Evolutionary conservation across 2,329 filamentous ascomycete species (phyloP), one percentile per base, ranked within the genome.

Genomic region (Alternaria angustiovoidea): DNA sequence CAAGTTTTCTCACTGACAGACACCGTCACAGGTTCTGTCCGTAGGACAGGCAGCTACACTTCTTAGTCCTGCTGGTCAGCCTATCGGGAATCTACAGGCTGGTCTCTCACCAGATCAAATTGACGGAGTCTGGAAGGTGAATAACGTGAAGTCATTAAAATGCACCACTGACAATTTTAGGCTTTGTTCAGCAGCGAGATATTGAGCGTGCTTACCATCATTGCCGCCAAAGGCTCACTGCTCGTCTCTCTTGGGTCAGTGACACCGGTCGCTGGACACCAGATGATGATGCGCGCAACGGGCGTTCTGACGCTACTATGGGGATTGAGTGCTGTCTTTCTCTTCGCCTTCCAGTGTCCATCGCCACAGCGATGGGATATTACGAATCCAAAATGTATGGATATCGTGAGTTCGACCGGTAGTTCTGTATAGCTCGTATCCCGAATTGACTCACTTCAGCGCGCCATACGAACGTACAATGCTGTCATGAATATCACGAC

Each of bases 21-120:
- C 44, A 2, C 5, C 12, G 9, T 34, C 26, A 14, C 14, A 60
- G 52, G 38, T 61, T 11, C 14, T 63, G 9, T 42, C 47, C 6
- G 36, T 41, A 39, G 57, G 52, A 2, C 53, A 60, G 5, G 20
- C 57, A 1, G 43, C 49, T 11, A 48, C 61, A 0, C 14, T 57
- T 5, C 54, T 61, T 5, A 48, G 61, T 49, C 43, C 53, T 32
- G 52, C 57, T 16, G 61, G 61, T 24, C 61, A 55, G 48, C n/a
- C 44, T 2, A 57, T 63, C 7, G 61, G 61, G 1, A 61, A 63
- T 11, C 1, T 47, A 5, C 16, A 42, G 24, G 5, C 36, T 20
- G 18, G 16, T 18, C 38, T 51, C 6, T 2, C 39, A 9, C 11
- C 20, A 11, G 32, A 53, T 8, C 22, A 51, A 2, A 28, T 54